Conservation (phyloP, 345 rosid genomes). For the Angophora floribunda region DNA sequence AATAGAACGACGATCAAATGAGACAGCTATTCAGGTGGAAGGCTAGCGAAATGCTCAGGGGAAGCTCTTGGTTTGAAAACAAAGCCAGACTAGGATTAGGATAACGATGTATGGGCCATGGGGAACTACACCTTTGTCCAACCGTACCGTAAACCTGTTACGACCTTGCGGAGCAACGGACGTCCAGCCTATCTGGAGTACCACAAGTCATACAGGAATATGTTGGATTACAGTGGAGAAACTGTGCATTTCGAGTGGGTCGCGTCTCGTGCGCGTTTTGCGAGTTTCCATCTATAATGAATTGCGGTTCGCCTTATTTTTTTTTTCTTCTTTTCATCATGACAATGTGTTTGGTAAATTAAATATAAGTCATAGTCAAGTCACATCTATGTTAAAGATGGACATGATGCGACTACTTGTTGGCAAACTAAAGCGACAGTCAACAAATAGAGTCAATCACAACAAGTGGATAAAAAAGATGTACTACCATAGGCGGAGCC, state of each 20-base stretch:
- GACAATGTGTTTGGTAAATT: not conserved
- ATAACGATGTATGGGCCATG: not conserved
- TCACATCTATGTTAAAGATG: not conserved
- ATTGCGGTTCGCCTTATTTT: not conserved
- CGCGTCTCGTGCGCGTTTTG: not conserved
- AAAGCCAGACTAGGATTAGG: not conserved
- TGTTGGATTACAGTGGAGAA: fast-evolving
- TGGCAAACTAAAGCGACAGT: not conserved
- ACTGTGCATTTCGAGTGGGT: not conserved
- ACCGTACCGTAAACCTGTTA: not conserved
- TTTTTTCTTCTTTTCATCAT: not conserved
- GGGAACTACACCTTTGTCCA: not conserved
- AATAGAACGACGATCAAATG: not conserved
- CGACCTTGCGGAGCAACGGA: not conserved
- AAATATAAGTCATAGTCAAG: not conserved
- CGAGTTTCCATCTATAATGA: fast-evolving
- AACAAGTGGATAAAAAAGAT: not conserved
- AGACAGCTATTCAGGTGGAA: not conserved
- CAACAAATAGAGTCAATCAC: not conserved
- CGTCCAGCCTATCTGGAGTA: not conserved
- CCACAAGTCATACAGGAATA: not conserved
- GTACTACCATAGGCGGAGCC: not conserved
- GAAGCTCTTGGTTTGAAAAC: not conserved
- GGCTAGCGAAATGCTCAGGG: not conserved
- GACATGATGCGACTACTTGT: not conserved